Evolutionary conservation across 1,284 basidiomycete species (phyloP).

Genomic region (Leccinum idahoense): DNA sequence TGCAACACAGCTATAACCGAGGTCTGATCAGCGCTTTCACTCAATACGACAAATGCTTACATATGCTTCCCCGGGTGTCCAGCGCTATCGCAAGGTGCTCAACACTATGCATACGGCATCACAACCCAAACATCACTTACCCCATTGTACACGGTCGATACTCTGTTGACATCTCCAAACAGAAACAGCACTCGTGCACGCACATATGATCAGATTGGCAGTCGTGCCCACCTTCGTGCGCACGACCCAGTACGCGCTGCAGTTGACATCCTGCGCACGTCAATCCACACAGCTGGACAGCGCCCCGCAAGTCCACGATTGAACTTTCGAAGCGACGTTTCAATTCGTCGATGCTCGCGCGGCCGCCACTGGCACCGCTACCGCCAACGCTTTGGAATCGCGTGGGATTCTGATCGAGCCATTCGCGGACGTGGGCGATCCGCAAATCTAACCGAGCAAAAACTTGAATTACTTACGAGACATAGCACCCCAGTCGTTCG

Average conservation of each 20-base stretch:
- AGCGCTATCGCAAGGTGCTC: conserved; percentile 33
- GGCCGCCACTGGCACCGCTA: conserved; percentile 8
- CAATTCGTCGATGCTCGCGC: conserved; percentile 44
- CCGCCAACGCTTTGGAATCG: conserved; percentile 35
- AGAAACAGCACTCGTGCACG: conserved; percentile 38
- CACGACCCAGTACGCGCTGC: conserved; percentile 38
- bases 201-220: conserved; percentile 49
- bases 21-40: neutral
- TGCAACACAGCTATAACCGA: conserved; percentile 39
- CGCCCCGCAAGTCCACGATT: conserved; percentile 40
- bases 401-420: conserved; percentile 45
- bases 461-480: conserved; percentile 39
- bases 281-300: conserved; percentile 44
- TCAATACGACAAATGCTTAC: conserved; percentile 26
- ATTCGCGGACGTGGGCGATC: conserved; percentile 41
- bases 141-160: conserved; percentile 37
- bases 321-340: conserved; percentile 39
- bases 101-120: neutral
- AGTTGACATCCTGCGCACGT: conserved; percentile 46
- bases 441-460: conserved; percentile 28
- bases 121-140: conserved; percentile 29
- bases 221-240: conserved; percentile 43
- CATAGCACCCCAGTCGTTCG: conserved; percentile 60
- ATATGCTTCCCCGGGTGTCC: conserved; percentile 53
- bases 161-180: conserved; percentile 31